These are phyloP conservation scores for Pseudogymnoascus pannorum DNA, from an alignment of 2,329 filamentous ascomycete species.

Conservation along the genomic window DNA sequence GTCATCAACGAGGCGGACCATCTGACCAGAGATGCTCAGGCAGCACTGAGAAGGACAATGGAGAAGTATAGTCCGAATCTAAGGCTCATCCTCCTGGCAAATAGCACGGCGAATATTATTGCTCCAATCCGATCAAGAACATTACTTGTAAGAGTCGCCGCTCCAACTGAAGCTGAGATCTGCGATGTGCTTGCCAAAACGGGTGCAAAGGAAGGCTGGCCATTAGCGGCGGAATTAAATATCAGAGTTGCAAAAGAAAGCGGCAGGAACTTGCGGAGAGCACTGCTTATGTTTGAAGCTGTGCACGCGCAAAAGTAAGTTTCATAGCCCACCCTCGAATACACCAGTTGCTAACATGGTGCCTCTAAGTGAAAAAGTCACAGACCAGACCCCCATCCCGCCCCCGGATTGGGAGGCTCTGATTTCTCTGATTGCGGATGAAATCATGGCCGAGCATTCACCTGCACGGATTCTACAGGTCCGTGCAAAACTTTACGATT, in stretches of 20 bases:
- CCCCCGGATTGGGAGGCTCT: constrained; percentile 96
- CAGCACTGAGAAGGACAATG: constrained; percentile 91
- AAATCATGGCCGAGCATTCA: constrained; percentile 90
- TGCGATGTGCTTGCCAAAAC: constrained; percentile 63
- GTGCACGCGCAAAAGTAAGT: constrained; percentile 93
- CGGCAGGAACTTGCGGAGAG: constrained; percentile 80
- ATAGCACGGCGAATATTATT: constrained; percentile 97
- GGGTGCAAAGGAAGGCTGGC: constrained; percentile 77
- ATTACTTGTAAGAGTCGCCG: constrained; percentile 82
- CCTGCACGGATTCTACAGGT: constrained; percentile 82
- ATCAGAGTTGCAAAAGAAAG: constrained; percentile 83
- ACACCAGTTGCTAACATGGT: constrained; percentile 26
- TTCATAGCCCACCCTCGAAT: neutral
- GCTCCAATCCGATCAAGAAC: constrained; percentile 94
- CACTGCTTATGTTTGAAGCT: constrained; percentile 93
- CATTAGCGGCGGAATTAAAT: constrained; percentile 65
- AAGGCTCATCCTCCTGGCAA: constrained; percentile 83
- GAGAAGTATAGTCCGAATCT: constrained; percentile 98
- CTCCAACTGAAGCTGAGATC: constrained; percentile 80
- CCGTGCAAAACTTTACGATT: constrained; percentile 89
- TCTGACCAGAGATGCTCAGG: constrained; percentile 87
- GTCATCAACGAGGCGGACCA: constrained; percentile 99
- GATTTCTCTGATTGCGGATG: constrained; percentile 80
- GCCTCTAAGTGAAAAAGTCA: constrained; percentile 69
- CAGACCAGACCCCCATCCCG: constrained; percentile 80